Conservation (phyloP, 2,329 filamentous ascomycete species). For the Tolypocladium album region DNA sequence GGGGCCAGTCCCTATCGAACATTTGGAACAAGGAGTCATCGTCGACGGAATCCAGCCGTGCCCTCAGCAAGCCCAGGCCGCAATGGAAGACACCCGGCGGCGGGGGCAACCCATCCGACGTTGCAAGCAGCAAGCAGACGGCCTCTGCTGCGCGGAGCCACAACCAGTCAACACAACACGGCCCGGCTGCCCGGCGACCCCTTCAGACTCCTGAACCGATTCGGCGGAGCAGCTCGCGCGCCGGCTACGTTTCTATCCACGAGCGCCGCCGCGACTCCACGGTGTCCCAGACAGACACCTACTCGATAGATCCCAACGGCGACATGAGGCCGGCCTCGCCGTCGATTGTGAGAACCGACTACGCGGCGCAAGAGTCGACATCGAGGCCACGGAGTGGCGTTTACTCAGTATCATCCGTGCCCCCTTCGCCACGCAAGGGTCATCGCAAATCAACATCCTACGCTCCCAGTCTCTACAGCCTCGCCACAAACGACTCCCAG, state of each 20-base stretch:
- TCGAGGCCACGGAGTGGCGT: slow-evolving; percentile 7
- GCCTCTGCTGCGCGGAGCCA: background rate
- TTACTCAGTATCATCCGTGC: slow-evolving; percentile 6
- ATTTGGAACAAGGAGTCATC: slow-evolving; percentile 38
- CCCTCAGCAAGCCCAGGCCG: slow-evolving; percentile 10
- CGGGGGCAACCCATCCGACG: slow-evolving; percentile 1
- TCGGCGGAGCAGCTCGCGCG: slow-evolving; percentile 29
- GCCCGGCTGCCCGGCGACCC: background rate
- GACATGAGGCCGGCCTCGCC: slow-evolving; percentile 35
- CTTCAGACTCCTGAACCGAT: slow-evolving; percentile 16
- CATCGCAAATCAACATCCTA: slow-evolving; percentile 18
- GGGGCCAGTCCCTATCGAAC: slow-evolving; percentile 34
- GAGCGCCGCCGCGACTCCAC: slow-evolving; percentile 42
- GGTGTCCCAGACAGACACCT: slow-evolving; percentile 45
- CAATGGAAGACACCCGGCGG: slow-evolving; percentile 12
- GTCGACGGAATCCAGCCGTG: slow-evolving; percentile 9
- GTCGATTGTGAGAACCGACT: slow-evolving; percentile 15
- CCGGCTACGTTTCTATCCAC: slow-evolving; percentile 39
- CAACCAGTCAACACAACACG: slow-evolving; percentile 1
- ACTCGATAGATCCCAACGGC: slow-evolving; percentile 37
- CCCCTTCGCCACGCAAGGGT: slow-evolving; percentile 11
- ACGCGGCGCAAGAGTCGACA: slow-evolving; percentile 11
- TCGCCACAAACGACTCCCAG: slow-evolving; percentile 45
- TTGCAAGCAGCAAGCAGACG: slow-evolving; percentile 5
- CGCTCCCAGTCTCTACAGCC: slow-evolving; percentile 48